Evolutionary conservation across 306 rosid species (phyloP).

Genomic region (Myrica gale): DNA sequence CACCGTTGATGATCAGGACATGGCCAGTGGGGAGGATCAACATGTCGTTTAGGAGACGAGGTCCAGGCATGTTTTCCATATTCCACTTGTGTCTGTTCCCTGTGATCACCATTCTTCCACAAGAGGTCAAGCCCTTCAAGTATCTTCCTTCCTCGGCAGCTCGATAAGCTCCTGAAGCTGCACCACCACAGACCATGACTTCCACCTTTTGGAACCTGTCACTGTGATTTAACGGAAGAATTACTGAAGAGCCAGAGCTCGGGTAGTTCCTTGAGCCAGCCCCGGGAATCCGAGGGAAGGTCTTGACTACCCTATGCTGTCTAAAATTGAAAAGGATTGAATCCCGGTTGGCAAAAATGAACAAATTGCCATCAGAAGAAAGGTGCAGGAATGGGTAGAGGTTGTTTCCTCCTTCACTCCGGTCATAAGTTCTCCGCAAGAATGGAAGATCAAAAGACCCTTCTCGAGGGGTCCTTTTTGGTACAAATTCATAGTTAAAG

Average conservation of each 20-base stretch:
- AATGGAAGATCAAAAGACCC: slow-evolving; percentile 55
- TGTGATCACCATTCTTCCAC: slow-evolving; percentile 83
- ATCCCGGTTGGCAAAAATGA: slow-evolving; percentile 70
- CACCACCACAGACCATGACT: slow-evolving; percentile 82
- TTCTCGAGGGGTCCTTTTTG: slow-evolving; percentile 39
- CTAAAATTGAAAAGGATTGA: slow-evolving; percentile 58
- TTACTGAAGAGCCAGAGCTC: slow-evolving; percentile 69
- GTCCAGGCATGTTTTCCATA: slow-evolving; percentile 78
- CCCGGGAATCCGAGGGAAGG: slow-evolving; percentile 71
- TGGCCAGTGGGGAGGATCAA: slow-evolving; percentile 66
- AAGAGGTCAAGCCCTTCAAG: slow-evolving; percentile 56
- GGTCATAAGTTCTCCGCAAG: slow-evolving; percentile 48
- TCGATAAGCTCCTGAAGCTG: slow-evolving; percentile 55
- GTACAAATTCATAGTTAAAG: slow-evolving; percentile 63
- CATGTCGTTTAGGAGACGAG: slow-evolving; percentile 76
- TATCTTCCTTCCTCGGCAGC: slow-evolving; percentile 43
- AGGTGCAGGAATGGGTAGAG: slow-evolving; percentile 84
- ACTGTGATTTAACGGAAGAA: slow-evolving; percentile 68
- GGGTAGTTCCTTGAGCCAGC: slow-evolving; percentile 71
- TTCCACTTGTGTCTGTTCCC: slow-evolving; percentile 57
- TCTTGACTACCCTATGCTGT: slow-evolving; percentile 53
- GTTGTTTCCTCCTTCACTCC: slow-evolving; percentile 45
- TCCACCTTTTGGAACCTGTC: slow-evolving; percentile 50
- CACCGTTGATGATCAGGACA: slow-evolving; percentile 73
- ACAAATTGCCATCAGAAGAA: slow-evolving; percentile 66